Conservation (phyloP, 2,329 filamentous ascomycete species). For the Calonectria fujianensis region DNA sequence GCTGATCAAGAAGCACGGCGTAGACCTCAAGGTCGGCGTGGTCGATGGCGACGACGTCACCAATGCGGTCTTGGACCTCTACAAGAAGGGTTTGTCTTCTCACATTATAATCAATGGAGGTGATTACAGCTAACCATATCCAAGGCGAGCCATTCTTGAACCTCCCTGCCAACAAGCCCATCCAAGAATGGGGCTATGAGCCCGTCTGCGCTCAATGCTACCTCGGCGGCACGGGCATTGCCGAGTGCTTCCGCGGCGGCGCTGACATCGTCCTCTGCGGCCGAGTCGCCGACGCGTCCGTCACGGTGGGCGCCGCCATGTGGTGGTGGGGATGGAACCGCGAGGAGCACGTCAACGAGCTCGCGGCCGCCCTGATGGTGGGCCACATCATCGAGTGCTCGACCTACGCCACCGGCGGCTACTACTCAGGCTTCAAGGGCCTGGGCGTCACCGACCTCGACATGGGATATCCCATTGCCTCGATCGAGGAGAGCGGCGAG, state of each 20-base stretch:
- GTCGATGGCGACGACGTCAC: slow-evolving; percentile 61
- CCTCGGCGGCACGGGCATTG: slow-evolving; percentile 68
- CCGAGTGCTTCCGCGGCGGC: slow-evolving; percentile 61
- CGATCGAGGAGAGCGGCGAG: slow-evolving; percentile 56
- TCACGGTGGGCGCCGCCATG: slow-evolving; percentile 72
- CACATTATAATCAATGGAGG: too few species aligned
- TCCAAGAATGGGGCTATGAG: slow-evolving; percentile 54
- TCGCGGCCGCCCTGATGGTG: slow-evolving; percentile 69
- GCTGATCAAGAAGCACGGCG: slow-evolving; percentile 56
- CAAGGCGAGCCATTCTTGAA: slow-evolving; percentile 48
- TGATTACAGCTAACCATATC: neutral
- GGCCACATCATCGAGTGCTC: slow-evolving; percentile 73
- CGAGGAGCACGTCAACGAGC: slow-evolving; percentile 63
- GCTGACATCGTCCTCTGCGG: slow-evolving; percentile 69
- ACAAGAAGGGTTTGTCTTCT: slow-evolving; percentile 46
- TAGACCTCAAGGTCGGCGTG: slow-evolving; percentile 59
- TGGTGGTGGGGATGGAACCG: slow-evolving; percentile 72
- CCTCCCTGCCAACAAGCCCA: slow-evolving; percentile 51
- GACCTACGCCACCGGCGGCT: slow-evolving; percentile 71
- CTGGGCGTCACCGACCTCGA: slow-evolving; percentile 48
- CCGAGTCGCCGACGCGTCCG: slow-evolving; percentile 67
- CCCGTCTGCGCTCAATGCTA: slow-evolving; percentile 62
- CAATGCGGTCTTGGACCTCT: slow-evolving; percentile 51
- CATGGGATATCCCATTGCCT: slow-evolving; percentile 59
- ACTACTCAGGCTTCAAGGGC: slow-evolving; percentile 69